Evolutionary conservation across 306 rosid genomes (phyloP).

Genomic region (Cyclanthera cordifolia): DNA sequence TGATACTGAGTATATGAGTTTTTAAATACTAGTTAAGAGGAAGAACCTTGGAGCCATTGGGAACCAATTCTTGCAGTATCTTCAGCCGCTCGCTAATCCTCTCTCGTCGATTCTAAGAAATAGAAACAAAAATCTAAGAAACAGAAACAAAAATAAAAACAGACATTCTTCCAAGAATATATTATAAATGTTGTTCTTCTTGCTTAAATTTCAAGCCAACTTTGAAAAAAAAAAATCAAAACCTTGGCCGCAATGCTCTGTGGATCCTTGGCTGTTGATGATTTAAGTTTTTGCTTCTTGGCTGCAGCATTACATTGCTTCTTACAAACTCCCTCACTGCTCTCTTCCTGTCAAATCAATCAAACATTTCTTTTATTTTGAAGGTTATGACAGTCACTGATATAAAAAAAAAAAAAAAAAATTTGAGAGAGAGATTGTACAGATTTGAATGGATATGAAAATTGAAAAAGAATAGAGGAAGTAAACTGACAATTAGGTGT

Average conservation of each 20-base stretch:
- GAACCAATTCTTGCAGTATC: slow-evolving; percentile 66
- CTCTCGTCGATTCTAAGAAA: slow-evolving; percentile 77
- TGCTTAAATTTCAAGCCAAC: slow-evolving; percentile 9
- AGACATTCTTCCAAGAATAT: slow-evolving; percentile 31
- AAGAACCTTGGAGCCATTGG: slow-evolving; percentile 80
- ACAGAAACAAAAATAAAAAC: no score
- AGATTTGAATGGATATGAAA: no score
- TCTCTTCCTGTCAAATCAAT: slow-evolving; percentile 37
- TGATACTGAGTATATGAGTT: no score
- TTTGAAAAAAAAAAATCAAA: background rate
- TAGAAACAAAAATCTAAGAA: background rate
- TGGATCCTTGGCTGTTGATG: slow-evolving; percentile 55
- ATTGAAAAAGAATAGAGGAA: no score
- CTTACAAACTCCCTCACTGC: slow-evolving; percentile 29
- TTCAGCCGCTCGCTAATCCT: slow-evolving; percentile 86
- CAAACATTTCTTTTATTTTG: background rate
- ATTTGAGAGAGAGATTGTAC: no score
- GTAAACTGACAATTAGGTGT: no score
- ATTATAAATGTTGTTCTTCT: background rate
- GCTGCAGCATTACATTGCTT: slow-evolving; percentile 37
- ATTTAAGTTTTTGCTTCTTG: slow-evolving; percentile 43
- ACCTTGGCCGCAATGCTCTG: slow-evolving; percentile 96
- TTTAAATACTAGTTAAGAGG: no score
- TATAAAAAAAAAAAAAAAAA: no score
- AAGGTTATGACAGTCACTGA: no score